These are phyloP conservation scores for Alternaria solani DNA, from an alignment of 2,329 filamentous ascomycete species.

Conservation along the genomic window DNA sequence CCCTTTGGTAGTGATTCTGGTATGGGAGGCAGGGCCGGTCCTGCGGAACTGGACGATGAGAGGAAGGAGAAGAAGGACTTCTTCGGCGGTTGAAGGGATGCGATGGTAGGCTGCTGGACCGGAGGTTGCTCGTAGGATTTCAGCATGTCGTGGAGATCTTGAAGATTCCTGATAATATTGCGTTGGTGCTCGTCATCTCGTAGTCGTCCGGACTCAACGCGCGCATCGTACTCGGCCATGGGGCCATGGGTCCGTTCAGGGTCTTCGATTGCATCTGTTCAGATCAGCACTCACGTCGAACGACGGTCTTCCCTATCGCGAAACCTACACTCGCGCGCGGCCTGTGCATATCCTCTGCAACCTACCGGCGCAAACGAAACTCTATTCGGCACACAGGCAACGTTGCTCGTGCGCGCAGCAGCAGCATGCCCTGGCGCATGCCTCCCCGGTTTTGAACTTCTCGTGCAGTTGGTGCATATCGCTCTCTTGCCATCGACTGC, in stretches of 20 bases:
- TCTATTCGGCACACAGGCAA: constrained; percentile 9
- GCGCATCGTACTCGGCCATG: constrained; percentile 84
- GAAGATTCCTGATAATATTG: constrained; percentile 86
- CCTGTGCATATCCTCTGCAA: constrained; percentile 42
- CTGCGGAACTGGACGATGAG: constrained; percentile 55
- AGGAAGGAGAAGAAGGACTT: constrained; percentile 70
- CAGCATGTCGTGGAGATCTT: constrained; percentile 87
- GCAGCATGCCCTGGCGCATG: constrained; percentile 11
- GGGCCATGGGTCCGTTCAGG: constrained; percentile 64
- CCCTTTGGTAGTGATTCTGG: constrained; percentile 82
- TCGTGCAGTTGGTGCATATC: constrained; percentile 42
- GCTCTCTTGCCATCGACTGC: constrained; percentile 19
- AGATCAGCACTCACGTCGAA: constrained; percentile 14
- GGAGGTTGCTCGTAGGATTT: constrained; percentile 74
- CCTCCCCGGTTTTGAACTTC: constrained; percentile 19
- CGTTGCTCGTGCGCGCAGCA: constrained; percentile 9
- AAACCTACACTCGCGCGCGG: constrained; percentile 33
- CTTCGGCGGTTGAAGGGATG: constrained; percentile 67
- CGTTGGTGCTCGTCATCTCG: constrained; percentile 91
- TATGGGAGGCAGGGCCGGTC: constrained; percentile 60
- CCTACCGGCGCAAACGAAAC: constrained; percentile 16
- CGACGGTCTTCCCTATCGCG: background rate
- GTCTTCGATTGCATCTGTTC: constrained; percentile 22
- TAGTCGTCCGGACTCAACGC: constrained; percentile 76
- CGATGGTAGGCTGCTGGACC: constrained; percentile 79